Base-by-base conservation (phyloP, 805 yeast species). In the Hanseniaspora thailandica region DNA sequence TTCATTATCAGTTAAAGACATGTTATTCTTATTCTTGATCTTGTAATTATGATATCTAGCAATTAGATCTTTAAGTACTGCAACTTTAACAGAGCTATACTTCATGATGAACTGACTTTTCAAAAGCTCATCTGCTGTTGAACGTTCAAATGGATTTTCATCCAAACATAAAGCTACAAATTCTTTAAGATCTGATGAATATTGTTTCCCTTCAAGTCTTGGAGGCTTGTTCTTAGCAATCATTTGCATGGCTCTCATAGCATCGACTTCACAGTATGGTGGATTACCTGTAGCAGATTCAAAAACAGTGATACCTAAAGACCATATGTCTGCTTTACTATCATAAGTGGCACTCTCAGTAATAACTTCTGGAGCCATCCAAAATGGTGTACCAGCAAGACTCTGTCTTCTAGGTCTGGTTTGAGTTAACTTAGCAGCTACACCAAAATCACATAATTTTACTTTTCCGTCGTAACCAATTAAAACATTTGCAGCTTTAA, bases 341-440 rank as follows among this genome's bases (percentile, higher is more conserved):
- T 86, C 95, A 71, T 93, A 85, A 8, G 82, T 76, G 15, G 83
- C 84, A 39, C 94, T 95, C 66, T 90, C 97, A 69, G 86, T 76
- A 38, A 90, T 90, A 31, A 90, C 98, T 66, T 90, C 98, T 0
- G 98, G 98, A 0, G 98, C 97, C 98, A 93, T 93, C 98, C 98
- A 93, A 64, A 88, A 93, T 0, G 94, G 94, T 0, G 95, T 85
- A 7, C 95, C 95, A 0, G 96, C 97, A 79, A 94, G 88, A 0
- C 98, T 93, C 34, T 90, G 85, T 60, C 98, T 74, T 64, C 88
- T 86, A 45, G 82, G 66, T 19, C 81, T 78, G 36, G 82, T 76
- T 35, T 89, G 75, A 2, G 94, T 79, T 43, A 89, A 71, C 64
- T 87, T 90, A 1, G 97, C 97, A 0, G 99, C 98, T 22, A 94